phyloP scores from a whole-genome alignment of 768 basidiomycete genomes.

The Tephrocybe rancida region DNA sequence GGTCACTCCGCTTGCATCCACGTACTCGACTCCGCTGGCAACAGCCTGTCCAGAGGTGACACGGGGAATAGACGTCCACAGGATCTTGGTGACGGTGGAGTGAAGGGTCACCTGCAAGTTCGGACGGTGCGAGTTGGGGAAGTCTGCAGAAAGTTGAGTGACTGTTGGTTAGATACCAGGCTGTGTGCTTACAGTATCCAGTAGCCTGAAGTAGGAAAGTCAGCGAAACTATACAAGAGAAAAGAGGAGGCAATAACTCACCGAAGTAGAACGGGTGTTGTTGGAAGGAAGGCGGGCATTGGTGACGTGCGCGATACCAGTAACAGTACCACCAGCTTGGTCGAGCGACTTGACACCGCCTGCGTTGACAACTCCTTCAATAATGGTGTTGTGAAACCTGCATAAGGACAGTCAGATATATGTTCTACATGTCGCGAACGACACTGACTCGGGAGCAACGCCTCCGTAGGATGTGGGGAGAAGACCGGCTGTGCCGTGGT shows the following conservation, averaged over 20 bases:
- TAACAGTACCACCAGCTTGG: not conserved
- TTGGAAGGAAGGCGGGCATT: not conserved
- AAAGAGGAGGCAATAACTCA: not conserved
- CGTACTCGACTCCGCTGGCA: not conserved
- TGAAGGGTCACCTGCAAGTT: not conserved
- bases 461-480: not conserved
- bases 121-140: not conserved
- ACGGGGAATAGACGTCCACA: not conserved
- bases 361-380: too few species aligned
- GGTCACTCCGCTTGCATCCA: not conserved
- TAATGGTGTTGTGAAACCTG: not conserved
- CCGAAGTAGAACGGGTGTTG: not conserved
- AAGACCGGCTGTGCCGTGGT: not conserved
- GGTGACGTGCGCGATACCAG: conserved; percentile 2
- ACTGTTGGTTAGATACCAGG: not conserved
- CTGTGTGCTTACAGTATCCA: not conserved
- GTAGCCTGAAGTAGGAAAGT: not conserved
- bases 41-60: not conserved
- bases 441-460: too few species aligned
- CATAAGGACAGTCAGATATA: not conserved
- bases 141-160: not conserved
- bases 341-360: too few species aligned
- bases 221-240: not conserved
- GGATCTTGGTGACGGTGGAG: not conserved
- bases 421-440: not conserved